Base-by-base conservation (phyloP, 768 basidiomycete species). In the Termitomyces sp. region DNA sequence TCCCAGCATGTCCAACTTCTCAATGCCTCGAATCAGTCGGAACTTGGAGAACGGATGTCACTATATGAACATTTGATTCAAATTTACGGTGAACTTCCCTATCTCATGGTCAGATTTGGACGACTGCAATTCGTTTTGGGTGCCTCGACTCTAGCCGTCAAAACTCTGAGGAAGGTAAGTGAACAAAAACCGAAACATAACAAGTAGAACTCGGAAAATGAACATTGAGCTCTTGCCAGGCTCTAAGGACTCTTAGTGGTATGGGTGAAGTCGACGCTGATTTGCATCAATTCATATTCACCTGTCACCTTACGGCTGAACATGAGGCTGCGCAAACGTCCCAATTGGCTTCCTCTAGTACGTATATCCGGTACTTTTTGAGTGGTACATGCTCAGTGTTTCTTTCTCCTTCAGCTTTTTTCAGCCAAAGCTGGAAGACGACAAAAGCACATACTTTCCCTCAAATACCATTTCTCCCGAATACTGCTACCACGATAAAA, bases 401-500 rank as follows among this genome's bases (percentile, higher is more conserved):
- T 51, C 14, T 4, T 35, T 36, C 8, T 18, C 8, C 49, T 51
- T 24, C 33, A 51, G 35, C 35, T 24, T 4, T 24, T 8, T 54
- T 54, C 42, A 12, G 22, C 33, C 53, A 54, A 33, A 14, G 12
- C 10, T 54, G 53, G 53, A 54, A 54, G 16, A 30, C 10, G 32
- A 54, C 53, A 18, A 54, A 4, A 8, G 13, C 13, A 8, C 53
- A 54, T 26, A 13, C 42, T 20, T 54, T 54, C 43, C 53, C 53
- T 32, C 40, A 32, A 20, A 33, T 54, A 10, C 42, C 53, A 2
- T 20, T 44, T 44, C 30, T 6, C 7, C 53, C 53, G 0, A 16
- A 7, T 32, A 18, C n/a, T 32, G 53, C 42, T 7, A 24, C 63
- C 53, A 54, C 57, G 16, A 35, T 71, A 40, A 58, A 57, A 43